Base-by-base conservation (phyloP, 805 yeast genomes). In the Candida tibetensis region DNA sequence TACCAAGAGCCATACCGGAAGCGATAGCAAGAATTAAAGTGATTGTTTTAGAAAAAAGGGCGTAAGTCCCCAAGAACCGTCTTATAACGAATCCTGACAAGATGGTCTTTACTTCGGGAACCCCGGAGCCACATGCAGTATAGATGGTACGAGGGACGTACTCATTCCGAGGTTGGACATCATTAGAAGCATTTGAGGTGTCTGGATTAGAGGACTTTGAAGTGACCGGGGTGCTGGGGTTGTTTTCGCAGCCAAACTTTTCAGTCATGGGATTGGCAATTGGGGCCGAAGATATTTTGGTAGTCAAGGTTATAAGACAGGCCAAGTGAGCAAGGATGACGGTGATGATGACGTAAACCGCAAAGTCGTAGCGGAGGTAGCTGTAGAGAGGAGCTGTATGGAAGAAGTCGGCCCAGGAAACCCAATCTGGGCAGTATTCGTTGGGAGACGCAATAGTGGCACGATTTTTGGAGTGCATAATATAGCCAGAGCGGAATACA, bases 101-200 rank as follows among this genome's bases (percentile, higher is more conserved):
- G 27, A 77, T 76, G 0, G 82, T 77, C 44, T 75, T 76, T 12
- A 77, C 82, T 54, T 77, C 82, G 1, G 82, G 81, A 2, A 77
- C 82, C 4, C 82, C 82, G 13, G 79, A 72, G 3, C 82, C 82
- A 21, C 72, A 70, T 0, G 79, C 81, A 9, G 79, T 64, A 49
- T 75, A 77, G 50, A 76, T 51, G 3, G 44, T 42, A 30, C 56
- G 48, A 2, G 53, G 52, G 21, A 35, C 36, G 17, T 30, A 12
- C 3, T 34, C 37, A n/a, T n/a, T n/a, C n/a, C n/a, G n/a, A n/a
- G n/a, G n/a, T n/a, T n/a, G n/a, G n/a, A n/a, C n/a, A n/a, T n/a
- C n/a, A 5, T 32, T 18, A 2, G 30, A 25, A 10, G 30, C 17
- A 17, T 10, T 7, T 8, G 23, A 39, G 28, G 18, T 28, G 2